Evolutionary conservation across 2,329 filamentous ascomycete species (phyloP).

Genomic region (Scedosporium minutisporum): DNA sequence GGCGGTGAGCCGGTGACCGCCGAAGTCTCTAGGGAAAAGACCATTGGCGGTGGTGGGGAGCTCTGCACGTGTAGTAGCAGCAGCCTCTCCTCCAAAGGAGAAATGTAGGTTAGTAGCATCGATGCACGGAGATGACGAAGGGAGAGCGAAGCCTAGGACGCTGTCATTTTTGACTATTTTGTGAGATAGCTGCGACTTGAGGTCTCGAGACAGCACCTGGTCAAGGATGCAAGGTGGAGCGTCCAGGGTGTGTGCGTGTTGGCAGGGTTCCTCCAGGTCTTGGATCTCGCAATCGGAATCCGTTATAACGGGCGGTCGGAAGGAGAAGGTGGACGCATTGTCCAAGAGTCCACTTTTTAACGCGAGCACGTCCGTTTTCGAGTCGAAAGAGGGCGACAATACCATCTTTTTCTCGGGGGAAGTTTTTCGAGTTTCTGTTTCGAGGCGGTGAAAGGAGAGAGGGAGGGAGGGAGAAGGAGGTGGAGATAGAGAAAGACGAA

Average conservation of each 20-base stretch:
- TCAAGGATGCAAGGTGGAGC: not conserved
- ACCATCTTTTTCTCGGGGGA: not conserved
- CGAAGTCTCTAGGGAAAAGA: too few species aligned
- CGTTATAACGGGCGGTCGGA: not conserved
- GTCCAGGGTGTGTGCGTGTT: not conserved
- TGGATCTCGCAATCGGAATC: slow-evolving; percentile 3
- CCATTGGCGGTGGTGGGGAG: not conserved
- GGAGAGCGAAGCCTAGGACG: not conserved
- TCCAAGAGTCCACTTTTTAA: not conserved
- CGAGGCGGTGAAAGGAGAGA: not conserved
- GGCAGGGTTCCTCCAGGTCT: not conserved
- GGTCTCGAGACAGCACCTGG: not conserved
- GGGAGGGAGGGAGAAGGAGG: not conserved
- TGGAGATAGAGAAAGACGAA: not conserved
- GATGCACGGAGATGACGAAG: not conserved
- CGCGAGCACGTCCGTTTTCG: not conserved
- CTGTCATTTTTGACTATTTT: not conserved
- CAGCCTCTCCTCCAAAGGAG: not conserved
- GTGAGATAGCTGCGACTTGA: not conserved
- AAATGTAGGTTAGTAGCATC: not conserved
- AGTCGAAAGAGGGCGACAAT: not conserved
- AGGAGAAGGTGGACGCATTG: not conserved
- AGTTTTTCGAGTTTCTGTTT: too few species aligned
- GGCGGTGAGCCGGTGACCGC: too few species aligned
- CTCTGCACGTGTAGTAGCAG: not conserved